Evolutionary conservation across 371 early-diverging fungal species (phyloP).

Genomic region (Smittium mucronatum): DNA sequence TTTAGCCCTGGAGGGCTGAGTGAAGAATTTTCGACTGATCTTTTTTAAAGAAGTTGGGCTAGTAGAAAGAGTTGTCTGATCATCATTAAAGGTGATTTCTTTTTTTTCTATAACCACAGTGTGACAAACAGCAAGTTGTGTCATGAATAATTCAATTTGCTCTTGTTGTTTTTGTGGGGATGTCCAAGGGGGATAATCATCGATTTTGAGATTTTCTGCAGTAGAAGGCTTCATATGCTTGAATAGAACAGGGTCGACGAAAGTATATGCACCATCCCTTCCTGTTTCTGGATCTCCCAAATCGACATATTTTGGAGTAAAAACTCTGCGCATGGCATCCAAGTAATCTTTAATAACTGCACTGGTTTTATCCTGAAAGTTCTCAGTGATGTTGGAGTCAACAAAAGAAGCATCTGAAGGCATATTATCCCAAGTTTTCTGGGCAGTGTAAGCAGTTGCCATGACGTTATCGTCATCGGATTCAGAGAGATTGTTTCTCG

Average conservation of each 20-base stretch:
- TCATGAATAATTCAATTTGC: conserved; percentile 63
- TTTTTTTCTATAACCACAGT: conserved; percentile 76
- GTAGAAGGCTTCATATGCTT: conserved; percentile 37
- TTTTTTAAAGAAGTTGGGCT: background rate
- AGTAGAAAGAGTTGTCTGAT: background rate
- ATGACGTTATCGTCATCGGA: background rate
- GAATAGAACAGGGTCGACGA: conserved; percentile 71
- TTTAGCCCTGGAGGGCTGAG: background rate
- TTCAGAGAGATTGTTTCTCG: conserved; percentile 19
- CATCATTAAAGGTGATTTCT: background rate
- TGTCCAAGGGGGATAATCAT: conserved; percentile 29
- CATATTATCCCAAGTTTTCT: background rate
- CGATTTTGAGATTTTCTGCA: conserved; percentile 1
- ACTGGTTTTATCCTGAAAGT: conserved; percentile 13
- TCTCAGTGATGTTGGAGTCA: conserved; percentile 19
- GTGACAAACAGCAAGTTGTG: conserved; percentile 80
- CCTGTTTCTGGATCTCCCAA: conserved; percentile 38
- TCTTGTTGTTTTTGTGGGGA: conserved; percentile 5
- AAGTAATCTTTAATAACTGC: conserved; percentile 40
- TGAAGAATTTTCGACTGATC: background rate
- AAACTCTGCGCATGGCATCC: conserved; percentile 44
- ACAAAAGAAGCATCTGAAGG: background rate
- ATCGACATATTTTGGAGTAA: conserved; percentile 59
- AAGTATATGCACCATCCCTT: conserved; percentile 42
- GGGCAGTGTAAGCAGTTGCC: background rate